These are phyloP conservation scores for Pleurotus citrinopileatus DNA, from an alignment of 768 basidiomycete species.

Conservation along the genomic window DNA sequence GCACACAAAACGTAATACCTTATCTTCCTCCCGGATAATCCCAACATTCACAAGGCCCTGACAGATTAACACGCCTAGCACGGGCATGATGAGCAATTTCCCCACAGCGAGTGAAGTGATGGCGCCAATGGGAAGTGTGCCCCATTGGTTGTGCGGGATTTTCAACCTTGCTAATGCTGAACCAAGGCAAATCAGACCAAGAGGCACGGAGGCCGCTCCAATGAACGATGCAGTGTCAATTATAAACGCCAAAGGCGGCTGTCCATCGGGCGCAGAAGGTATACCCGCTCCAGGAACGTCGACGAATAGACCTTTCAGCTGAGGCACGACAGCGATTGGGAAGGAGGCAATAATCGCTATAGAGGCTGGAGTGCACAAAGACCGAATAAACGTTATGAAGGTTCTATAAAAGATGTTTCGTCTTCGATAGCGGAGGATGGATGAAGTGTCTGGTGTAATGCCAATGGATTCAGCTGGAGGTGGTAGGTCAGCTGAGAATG, in stretches of 20 bases:
- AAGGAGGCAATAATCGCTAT: constrained; percentile 53
- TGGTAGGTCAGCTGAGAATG: neutral
- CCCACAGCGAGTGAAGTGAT: constrained; percentile 39
- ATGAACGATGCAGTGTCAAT: constrained; percentile 56
- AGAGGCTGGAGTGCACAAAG: constrained; percentile 45
- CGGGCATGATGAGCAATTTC: constrained; percentile 41
- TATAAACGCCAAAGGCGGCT: constrained; percentile 63
- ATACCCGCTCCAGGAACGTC: constrained; percentile 39
- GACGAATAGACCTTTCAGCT: constrained; percentile 62
- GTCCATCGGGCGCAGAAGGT: constrained; percentile 58
- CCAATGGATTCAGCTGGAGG: neutral
- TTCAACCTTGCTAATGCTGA: constrained; percentile 51
- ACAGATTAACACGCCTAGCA: constrained; percentile 47
- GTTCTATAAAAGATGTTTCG: neutral
- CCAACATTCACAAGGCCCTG: constrained; percentile 32
- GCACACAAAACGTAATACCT: constrained; percentile 49
- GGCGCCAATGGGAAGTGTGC: constrained; percentile 34
- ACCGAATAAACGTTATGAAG: constrained; percentile 26
- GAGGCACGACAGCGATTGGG: constrained; percentile 51
- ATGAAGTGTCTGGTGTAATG: constrained; percentile 2
- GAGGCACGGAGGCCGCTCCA: constrained; percentile 60
- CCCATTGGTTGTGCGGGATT: constrained; percentile 35
- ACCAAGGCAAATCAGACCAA: constrained; percentile 62
- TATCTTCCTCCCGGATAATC: constrained; percentile 36
- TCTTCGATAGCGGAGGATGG: constrained; percentile 10